Evolutionary conservation across 345 rosid species (phyloP), one percentile per base, ranked within the genome.

Genomic region (Leavenworthia alabamica): DNA sequence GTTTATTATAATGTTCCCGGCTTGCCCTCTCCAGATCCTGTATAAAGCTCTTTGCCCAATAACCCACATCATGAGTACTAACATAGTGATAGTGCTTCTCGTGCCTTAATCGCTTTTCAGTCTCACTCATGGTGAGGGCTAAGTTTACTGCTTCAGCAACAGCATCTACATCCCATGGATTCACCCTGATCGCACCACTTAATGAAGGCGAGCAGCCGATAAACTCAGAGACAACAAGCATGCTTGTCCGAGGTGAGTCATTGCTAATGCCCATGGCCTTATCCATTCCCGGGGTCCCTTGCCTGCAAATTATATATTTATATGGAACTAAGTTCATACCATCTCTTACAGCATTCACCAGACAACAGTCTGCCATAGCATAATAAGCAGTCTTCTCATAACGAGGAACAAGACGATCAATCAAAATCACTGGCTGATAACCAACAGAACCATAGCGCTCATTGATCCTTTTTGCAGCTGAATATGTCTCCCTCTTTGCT

Each of bases 321-420:
- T 87, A 84, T 16, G 90, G 86, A 22, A 87, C 90, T 19, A 87
- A 77, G 76, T 87, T 87, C 95, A 87, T 87, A 55, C 95, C 95
- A 37, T 87, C 95, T 72, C 95, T 76, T 53, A 87, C 90, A 8
- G 95, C 95, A 70, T 80, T 87, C 69, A 87, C 90, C 37, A 87
- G 59, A 72, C 95, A 87, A 48, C 88, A 84, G 56, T 87, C 95
- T 12, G 95, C 90, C 44, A 81, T 60, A 49, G 90, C 82, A 72
- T 87, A 87, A 59, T 87, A 87, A 1, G 95, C 95, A 41, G 85
- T 79, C 81, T 87, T 87, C 75, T 87, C 95, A 50, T 74, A 78
- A 36, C 88, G 90, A 0, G 85, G 85, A 62, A 82, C 88, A 11
- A 57, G 77, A 50, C 86, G 95, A 60, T 87, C 90, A 15, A 87